Conservation (phyloP, 169 alveolate genomes). For the Plasmodium chabaudi region DNA sequence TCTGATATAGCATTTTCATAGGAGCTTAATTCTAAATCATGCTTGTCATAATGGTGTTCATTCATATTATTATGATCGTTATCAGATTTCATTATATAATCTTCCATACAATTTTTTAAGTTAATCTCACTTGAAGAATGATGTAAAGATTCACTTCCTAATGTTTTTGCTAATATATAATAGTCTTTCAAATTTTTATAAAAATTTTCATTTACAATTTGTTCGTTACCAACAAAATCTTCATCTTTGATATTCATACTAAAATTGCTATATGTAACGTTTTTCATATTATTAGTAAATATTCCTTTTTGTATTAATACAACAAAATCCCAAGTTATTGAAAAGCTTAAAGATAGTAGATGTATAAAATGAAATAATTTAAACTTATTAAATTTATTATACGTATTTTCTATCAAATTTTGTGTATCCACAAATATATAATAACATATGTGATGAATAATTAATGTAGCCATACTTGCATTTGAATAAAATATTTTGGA, state of each 20-base stretch:
- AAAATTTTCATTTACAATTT: slow-evolving; percentile 28
- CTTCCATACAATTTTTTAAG: slow-evolving; percentile 45
- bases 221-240: slow-evolving; percentile 35
- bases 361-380: slow-evolving; percentile 74
- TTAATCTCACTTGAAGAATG: slow-evolving; percentile 39
- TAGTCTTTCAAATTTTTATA: slow-evolving; percentile 35
- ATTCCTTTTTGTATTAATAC: slow-evolving; percentile 60
- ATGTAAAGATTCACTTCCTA: background rate
- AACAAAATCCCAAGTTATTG: slow-evolving; percentile 70
- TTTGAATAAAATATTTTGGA: slow-evolving; percentile 72
- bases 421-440: slow-evolving; percentile 72
- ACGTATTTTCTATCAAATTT: slow-evolving; percentile 34
- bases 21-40: slow-evolving; percentile 2
- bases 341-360: slow-evolving; percentile 54
- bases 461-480: slow-evolving; percentile 72
- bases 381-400: slow-evolving; percentile 58
- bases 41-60: slow-evolving; percentile 18
- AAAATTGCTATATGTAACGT: slow-evolving; percentile 17
- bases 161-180: background rate
- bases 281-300: slow-evolving; percentile 67
- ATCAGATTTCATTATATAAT: slow-evolving; percentile 1
- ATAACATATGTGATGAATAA: slow-evolving; percentile 72
- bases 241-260: slow-evolving; percentile 54
- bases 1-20: slow-evolving; percentile 13
- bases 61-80: background rate